Base-by-base conservation (phyloP, 2,329 filamentous ascomycete genomes). In the Sclerotinia minor region DNA sequence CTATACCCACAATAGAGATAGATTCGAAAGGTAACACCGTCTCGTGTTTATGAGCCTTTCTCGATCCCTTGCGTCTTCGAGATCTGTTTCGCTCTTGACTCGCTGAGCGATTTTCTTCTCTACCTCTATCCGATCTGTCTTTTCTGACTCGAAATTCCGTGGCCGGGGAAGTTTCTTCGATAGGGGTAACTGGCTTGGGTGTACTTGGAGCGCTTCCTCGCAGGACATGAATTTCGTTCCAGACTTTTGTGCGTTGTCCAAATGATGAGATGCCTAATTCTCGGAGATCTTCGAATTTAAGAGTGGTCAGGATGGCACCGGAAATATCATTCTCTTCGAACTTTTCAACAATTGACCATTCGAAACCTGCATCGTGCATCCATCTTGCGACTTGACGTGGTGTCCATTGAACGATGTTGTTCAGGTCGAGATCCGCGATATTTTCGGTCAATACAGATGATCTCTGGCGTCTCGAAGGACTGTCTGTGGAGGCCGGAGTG, bases 271-370 rank as follows among this genome's bases (percentile, higher is more conserved):
- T 94, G 72, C 89, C 89, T 24, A 95, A 84, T 79, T 95, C 92
- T 77, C 90, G 90, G 67, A 95, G 81, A 74, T 95, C 94, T 71
- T 96, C 92, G 73, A 94, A 94, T 76, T 96, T 93, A 54, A 99
- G 82, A n/a, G 94, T 93, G 64, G 96, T 88, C 26, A 98, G 82
- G 67, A 98, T 92, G 5, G 88, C 84, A 19, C 94, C 94, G 35
- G 90, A 92, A 78, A 99, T 97, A 76, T 99, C 94, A 78, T 99
- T 96, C 74, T 90, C 86, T 70, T 94, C 85, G 75, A 99, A 97
- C 73, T 90, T 92, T 75, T 96, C 89, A 15, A 95, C 89, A 63
- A 94, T 84, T 8, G 84, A 81, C 64, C 87, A 81, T 77, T 97
- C 94, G 76, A 96, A 88, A 73, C 92, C 92, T 55, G 89, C 87